Conservation (phyloP, 2,329 filamentous ascomycete genomes). For the Penicillium aurantiogriseum region DNA sequence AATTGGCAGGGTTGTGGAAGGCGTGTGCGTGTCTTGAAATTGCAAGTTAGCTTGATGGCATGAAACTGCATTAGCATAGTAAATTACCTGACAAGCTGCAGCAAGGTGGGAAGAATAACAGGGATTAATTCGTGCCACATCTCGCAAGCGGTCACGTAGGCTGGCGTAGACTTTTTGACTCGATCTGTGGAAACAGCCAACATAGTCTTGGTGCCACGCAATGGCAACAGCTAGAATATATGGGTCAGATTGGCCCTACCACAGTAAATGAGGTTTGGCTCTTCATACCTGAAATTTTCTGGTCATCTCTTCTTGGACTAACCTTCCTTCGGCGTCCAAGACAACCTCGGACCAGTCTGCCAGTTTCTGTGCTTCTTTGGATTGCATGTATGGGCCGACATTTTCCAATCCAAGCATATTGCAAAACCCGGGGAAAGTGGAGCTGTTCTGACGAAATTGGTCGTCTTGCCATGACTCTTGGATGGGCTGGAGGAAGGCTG, state of each 20-base stretch:
- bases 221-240: conserved; percentile 62
- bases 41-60: conserved; percentile 12
- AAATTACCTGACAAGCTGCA: conserved; percentile 72
- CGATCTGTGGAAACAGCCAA: conserved; percentile 91
- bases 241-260: conserved; percentile 5
- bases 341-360: conserved; percentile 78
- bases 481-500: conserved; percentile 78
- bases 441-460: conserved; percentile 66
- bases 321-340: conserved; percentile 75
- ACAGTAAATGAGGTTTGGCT: not conserved
- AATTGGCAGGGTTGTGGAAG: conserved; percentile 82
- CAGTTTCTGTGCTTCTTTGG: conserved; percentile 69
- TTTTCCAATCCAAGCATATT: conserved; percentile 74
- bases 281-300: conserved; percentile 64
- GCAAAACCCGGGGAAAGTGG: conserved; percentile 76
- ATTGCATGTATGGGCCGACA: conserved; percentile 74
- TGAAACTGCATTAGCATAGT: not conserved
- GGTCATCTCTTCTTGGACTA: conserved; percentile 75
- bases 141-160: conserved; percentile 71
- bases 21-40: conserved; percentile 74
- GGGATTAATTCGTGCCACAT: conserved; percentile 87
- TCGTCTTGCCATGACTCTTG: conserved; percentile 75
- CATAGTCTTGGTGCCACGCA: conserved; percentile 86
- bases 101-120: conserved; percentile 76
- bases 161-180: conserved; percentile 68